Base-by-base conservation (phyloP, 768 basidiomycete genomes). In the Mycena chlorophos region DNA sequence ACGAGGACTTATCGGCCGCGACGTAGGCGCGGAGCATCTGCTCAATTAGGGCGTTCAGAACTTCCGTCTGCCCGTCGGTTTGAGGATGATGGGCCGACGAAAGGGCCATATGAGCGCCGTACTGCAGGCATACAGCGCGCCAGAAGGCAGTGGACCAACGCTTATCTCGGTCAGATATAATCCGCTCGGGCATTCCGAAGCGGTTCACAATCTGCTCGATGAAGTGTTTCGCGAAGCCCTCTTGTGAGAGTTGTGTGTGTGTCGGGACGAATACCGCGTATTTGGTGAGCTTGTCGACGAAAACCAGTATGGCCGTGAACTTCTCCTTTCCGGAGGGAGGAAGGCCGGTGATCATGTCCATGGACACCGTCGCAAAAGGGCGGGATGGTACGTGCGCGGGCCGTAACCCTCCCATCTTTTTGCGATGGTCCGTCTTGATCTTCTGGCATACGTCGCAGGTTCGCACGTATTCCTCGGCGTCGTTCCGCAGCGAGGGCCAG, bases 21-120 rank as follows among this genome's bases (percentile, higher is more conserved):
- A n/a, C n/a, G n/a, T n/a, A n/a, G n/a, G n/a, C n/a, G n/a, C n/a
- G n/a, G n/a, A n/a, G n/a, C n/a, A n/a, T 68, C 25, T 64, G 59
- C 54, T 72, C 68, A 2, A 72, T 52, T 2, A 43, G 56, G 3
- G 66, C 63, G 46, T 71, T 72, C 0, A 69, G 47, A n/a, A 62
- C 56, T 59, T 74, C 68, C 0, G 66, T 69, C 28, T n/a, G n/a
- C n/a, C n/a, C n/a, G n/a, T n/a, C n/a, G n/a, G n/a, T n/a, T n/a
- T n/a, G n/a, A n/a, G n/a, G 75, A 56, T 77, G 76, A 47, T 73
- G 66, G 0, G 68, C 61, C 0, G 71, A 71, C 2, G 74, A 68
- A 8, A 43, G 20, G 20, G 40, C 10, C 20, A 43, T 10, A 43
- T n/a, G 16, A 10, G 12, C 20, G 16, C 40, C 40, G 40, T 43